Evolutionary conservation across 495 filamentous ascomycete species (phyloP).

Genomic region (Podospora didyma): DNA sequence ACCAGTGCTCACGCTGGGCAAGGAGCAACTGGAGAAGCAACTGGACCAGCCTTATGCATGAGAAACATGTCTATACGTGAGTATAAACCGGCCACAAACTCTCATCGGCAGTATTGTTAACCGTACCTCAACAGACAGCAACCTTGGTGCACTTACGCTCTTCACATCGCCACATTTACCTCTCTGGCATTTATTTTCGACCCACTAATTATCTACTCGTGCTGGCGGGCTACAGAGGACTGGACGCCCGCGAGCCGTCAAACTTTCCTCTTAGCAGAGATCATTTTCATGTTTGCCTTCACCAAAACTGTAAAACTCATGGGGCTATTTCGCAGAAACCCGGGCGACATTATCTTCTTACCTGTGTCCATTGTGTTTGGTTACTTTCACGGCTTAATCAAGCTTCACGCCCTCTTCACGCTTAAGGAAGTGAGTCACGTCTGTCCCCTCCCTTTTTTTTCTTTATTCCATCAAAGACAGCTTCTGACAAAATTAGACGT

Average conservation of each 20-base stretch:
- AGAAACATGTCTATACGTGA: slow-evolving; percentile 66
- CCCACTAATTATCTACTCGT: slow-evolving; percentile 54
- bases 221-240: slow-evolving; percentile 45
- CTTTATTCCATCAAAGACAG: not conserved
- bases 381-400: slow-evolving; percentile 73
- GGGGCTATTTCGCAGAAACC: slow-evolving; percentile 68
- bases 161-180: slow-evolving; percentile 69
- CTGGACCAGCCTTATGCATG: slow-evolving; percentile 67
- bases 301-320: slow-evolving; percentile 76
- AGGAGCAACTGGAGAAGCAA: slow-evolving; percentile 82
- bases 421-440: slow-evolving; percentile 58
- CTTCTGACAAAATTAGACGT: slow-evolving; percentile 49
- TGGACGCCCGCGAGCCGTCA: slow-evolving; percentile 38
- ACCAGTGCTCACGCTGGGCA: slow-evolving; percentile 78
- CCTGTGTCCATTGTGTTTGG: slow-evolving; percentile 75
- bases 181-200: slow-evolving; percentile 66
- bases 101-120: not conserved
- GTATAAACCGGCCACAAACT: slow-evolving; percentile 19
- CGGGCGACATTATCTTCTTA: slow-evolving; percentile 62
- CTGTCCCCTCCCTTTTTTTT: not conserved
- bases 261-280: slow-evolving; percentile 47
- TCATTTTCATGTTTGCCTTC: slow-evolving; percentile 48
- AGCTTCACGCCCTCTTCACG: slow-evolving; percentile 69
- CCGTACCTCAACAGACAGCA: slow-evolving; percentile 49
- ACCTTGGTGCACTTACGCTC: slow-evolving; percentile 72